Conservation (phyloP, 2,329 filamentous ascomycete genomes). For the Monilinia fructicola region DNA sequence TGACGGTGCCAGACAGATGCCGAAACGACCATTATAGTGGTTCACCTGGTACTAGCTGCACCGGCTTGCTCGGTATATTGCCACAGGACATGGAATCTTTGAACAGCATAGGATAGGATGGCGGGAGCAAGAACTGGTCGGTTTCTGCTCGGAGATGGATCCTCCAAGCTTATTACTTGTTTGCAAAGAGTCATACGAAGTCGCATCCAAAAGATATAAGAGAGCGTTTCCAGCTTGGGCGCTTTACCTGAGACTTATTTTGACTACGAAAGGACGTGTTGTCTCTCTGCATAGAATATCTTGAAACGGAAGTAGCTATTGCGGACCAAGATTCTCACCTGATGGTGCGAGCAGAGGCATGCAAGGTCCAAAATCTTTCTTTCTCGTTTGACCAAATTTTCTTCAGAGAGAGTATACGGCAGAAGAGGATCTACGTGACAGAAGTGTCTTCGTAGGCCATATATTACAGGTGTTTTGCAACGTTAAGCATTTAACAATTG, state of each 20-base stretch:
- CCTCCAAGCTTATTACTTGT: neutral
- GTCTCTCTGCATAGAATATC: neutral
- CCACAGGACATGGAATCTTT: neutral
- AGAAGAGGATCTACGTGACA: neutral
- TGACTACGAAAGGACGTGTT: neutral
- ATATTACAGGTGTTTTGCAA: neutral
- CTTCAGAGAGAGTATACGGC: too few species aligned
- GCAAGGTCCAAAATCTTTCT: neutral
- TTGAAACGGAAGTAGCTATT: neutral
- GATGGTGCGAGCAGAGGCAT: neutral
- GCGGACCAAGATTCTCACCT: neutral
- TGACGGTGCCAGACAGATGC: neutral
- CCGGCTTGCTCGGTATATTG: neutral
- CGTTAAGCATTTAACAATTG: neutral
- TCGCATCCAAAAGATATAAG: neutral
- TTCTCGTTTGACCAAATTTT: neutral
- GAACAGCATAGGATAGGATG: neutral
- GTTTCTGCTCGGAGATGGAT: neutral
- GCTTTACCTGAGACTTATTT: constrained; percentile 8
- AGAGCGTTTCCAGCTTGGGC: constrained; percentile 1
- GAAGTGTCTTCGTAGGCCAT: neutral
- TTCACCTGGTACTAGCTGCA: neutral
- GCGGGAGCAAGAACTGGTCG: neutral
- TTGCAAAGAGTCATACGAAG: constrained; percentile 1
- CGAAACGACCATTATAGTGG: neutral